A percentile compares a stretch with the other conserved stretches of the same genome.
phyloP scores from a whole-genome alignment of 495 filamentous ascomycete species.

The Halenospora varia region DNA sequence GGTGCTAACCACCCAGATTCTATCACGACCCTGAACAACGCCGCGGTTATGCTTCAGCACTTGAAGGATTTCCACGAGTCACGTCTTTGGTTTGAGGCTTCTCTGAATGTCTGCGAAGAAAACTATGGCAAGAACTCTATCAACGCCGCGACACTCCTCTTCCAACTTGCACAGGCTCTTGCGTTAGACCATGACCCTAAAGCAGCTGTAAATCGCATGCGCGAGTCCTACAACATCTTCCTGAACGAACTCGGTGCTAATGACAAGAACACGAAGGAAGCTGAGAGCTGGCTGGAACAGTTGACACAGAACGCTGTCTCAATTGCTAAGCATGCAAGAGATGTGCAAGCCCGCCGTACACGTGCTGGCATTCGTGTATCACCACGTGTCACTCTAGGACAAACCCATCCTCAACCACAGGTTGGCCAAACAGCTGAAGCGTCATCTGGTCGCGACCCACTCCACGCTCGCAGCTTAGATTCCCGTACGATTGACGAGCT shows the following conservation, averaged over 20 bases:
- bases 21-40: constrained; percentile 98
- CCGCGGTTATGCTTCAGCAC: constrained; percentile 95
- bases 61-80: constrained; percentile 90
- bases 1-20: constrained; percentile 92
- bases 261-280: constrained; percentile 93
- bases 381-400: constrained; percentile 47
- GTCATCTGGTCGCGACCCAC: constrained; percentile 28
- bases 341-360: constrained; percentile 66
- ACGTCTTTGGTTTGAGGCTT: constrained; percentile 93
- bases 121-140: constrained; percentile 83
- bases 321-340: constrained; percentile 88
- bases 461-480: constrained; percentile 43
- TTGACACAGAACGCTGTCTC: constrained; percentile 91
- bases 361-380: constrained; percentile 45
- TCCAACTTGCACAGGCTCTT: constrained; percentile 93
- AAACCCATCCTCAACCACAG: constrained; percentile 36
- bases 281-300: constrained; percentile 91
- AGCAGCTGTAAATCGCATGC: constrained; percentile 85
- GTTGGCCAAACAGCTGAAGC: constrained; percentile 51
- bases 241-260: constrained; percentile 74
- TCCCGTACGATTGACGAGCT: constrained; percentile 80
- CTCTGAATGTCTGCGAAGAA: constrained; percentile 78
- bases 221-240: constrained; percentile 95
- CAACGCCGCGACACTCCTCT: constrained; percentile 91
- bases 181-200: constrained; percentile 91